Evolutionary conservation across 2,329 filamentous ascomycete genomes (phyloP), one percentile per base, ranked within the genome.

Genomic region (Trichoderma oligosporum): DNA sequence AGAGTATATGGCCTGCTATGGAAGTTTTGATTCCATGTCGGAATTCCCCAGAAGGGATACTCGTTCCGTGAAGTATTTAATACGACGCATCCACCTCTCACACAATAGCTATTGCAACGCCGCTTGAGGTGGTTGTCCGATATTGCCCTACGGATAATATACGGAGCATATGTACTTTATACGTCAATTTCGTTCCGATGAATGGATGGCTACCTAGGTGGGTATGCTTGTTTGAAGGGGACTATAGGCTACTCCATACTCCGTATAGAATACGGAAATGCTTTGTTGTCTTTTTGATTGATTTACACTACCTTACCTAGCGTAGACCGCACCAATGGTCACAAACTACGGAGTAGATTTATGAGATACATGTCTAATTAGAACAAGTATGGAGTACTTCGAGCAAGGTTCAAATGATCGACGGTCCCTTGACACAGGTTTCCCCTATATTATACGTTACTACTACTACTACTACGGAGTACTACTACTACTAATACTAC

Each of bases 31-130:
- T 25, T 36, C 22, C 25, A 22, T 29, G 36, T 44, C 45, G 54
- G 54, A 45, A 31, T 57, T 44, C 54, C n/a, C 45, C 45, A 27
- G 54, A 44, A 51, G 35, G 54, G 54, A 35, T 36, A 44, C 12
- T 29, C 8, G 18, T 38, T 38, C 51, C 51, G 51, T 38, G 12
- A 44, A 55, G 29, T 27, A 22, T 29, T 36, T 39, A 39, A 39
- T 38, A n/a, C n/a, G 5, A n/a, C 12, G 24, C 29, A 44, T 14
- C 41, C 51, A 38, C 41, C 51, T 38, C 31, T 45, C 31, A 46
- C 41, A 29, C 31, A 41, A 55, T n/a, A 22, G 16, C 41, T 35
- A 20, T 54, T 27, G 7, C 7, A 45, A n/a, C n/a, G 41, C 46
- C 41, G 46, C 51, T 25, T 38, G 51, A 55, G 41, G 24, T 16